Base-by-base conservation (phyloP, 2,329 filamentous ascomycete genomes). In the Paecilomyces sp. region DNA sequence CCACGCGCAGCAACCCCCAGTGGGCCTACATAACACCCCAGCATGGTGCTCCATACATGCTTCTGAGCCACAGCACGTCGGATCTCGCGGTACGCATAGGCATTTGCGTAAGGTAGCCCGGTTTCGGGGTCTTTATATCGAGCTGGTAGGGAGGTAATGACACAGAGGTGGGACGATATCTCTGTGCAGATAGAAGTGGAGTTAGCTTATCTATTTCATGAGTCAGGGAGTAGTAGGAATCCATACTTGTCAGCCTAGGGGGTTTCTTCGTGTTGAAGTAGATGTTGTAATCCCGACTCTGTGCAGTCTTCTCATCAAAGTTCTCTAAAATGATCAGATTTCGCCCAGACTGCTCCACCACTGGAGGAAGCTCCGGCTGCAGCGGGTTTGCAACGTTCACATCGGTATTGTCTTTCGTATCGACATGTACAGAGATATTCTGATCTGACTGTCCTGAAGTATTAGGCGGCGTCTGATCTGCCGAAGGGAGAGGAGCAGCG, bases 71-170 rank as follows among this genome's bases (percentile, higher is more conserved):
- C 77, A 13, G 96, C 81, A 58, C 88, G 85, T 68, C 90, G 88
- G 54, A 97, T 88, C 72, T 95, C 87, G 30, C 73, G 70, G 76
- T 92, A 97, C 0, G 92, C 92, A 63, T 88, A 84, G 52, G 85
- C 80, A 71, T 93, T 93, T 63, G 85, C 83, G 75, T 93, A 99
- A 0, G 88, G 85, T 15, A 97, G 81, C 0, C 90, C 90, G 0
- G 93, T 97, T 65, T 85, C 83, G 0, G 92, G 91, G 72, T 99
- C 94, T 25, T 87, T 85, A 74, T 95, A 97, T 58, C 86, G 86
- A 12, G 93, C 94, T 3, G 88, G 85, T 57, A 88, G 84, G 68
- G 88, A 89, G 1, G 91, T 97, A 70, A 97, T 92, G 55, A 87
- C 88, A 73, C 94, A 99, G 33, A 88, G 79, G 53, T 82, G 77